Conservation (phyloP, 371 early-diverging fungal genomes). For the Smittium mucronatum region DNA sequence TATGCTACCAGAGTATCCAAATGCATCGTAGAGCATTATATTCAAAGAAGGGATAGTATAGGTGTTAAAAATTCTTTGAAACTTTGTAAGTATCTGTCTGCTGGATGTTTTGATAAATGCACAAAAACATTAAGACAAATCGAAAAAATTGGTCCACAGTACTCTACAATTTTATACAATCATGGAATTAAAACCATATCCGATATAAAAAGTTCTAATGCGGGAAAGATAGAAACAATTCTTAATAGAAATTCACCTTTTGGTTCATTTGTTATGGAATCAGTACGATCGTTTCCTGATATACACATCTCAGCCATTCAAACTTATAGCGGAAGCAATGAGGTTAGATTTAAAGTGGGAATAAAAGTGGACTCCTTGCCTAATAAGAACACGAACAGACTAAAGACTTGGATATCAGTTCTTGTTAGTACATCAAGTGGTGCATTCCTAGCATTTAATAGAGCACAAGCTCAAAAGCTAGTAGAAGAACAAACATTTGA, state of each 20-base stretch:
- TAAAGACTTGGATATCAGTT: neutral
- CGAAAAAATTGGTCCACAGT: slow-evolving; percentile 8
- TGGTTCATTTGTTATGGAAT: slow-evolving; percentile 7
- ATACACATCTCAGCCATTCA: neutral
- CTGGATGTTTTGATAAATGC: slow-evolving; percentile 10
- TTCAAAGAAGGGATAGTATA: neutral
- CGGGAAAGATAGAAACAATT: slow-evolving; percentile 7
- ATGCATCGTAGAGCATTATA: slow-evolving; percentile 9
- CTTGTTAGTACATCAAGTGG: neutral
- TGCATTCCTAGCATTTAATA: neutral
- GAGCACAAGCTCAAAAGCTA: slow-evolving; percentile 7
- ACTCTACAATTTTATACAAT: slow-evolving; percentile 7
- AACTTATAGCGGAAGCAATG: no score
- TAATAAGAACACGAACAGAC: neutral
- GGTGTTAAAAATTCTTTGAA: neutral
- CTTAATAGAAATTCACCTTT: slow-evolving; percentile 12
- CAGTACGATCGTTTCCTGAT: slow-evolving; percentile 3
- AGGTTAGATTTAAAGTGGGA: neutral
- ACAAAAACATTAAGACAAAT: slow-evolving; percentile 7
- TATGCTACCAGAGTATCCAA: neutral
- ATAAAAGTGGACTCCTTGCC: neutral
- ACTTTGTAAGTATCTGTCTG: neutral
- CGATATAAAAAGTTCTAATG: neutral
- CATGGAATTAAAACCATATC: slow-evolving; percentile 1
- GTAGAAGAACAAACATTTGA: neutral